phyloP scores from a whole-genome alignment of 1,139 yeast species.

The Geotrichum bryndzae region DNA sequence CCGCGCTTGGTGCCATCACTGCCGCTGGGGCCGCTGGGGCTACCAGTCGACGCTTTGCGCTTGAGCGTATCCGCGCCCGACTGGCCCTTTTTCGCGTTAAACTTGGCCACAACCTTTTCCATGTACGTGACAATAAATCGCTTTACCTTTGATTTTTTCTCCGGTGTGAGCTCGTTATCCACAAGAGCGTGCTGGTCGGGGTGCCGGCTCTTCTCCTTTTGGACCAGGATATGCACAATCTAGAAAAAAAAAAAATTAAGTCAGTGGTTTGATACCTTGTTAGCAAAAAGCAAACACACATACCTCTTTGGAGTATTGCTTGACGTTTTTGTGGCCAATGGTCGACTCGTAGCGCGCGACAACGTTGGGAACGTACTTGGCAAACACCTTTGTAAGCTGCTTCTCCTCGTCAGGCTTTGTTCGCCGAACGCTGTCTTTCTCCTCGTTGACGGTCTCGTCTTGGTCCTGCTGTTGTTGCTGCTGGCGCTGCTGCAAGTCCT shows the following conservation, averaged over 20 bases:
- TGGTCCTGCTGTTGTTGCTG: not conserved
- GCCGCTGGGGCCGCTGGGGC: no score
- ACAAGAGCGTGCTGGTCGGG: no score
- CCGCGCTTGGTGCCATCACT: no score
- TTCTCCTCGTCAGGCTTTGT: slow-evolving; percentile 25
- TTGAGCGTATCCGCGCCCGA: no score
- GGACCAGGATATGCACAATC: slow-evolving; percentile 53
- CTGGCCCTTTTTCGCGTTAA: no score
- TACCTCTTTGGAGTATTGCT: slow-evolving; percentile 67
- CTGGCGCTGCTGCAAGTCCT: no score
- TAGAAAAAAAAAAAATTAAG: not conserved
- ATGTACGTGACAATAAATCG: no score
- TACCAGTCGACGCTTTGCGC: no score
- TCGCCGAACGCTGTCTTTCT: not conserved
- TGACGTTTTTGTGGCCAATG: slow-evolving; percentile 67
- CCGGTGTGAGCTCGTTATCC: no score
- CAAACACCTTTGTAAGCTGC: slow-evolving; percentile 51
- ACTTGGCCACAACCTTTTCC: no score
- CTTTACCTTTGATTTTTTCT: no score
- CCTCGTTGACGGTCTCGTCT: not conserved
- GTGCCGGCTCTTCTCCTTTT: no score
- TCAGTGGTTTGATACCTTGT: not conserved
- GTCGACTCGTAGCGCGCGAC: slow-evolving; percentile 59
- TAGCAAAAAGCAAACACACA: slow-evolving; percentile 1
- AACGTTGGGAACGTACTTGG: slow-evolving; percentile 72